Percentiles rank a stretch among this genome's conserved stretches.
Conservation (phyloP, 2,329 filamentous ascomycete genomes). For the Colletotrichum theobromicola region DNA sequence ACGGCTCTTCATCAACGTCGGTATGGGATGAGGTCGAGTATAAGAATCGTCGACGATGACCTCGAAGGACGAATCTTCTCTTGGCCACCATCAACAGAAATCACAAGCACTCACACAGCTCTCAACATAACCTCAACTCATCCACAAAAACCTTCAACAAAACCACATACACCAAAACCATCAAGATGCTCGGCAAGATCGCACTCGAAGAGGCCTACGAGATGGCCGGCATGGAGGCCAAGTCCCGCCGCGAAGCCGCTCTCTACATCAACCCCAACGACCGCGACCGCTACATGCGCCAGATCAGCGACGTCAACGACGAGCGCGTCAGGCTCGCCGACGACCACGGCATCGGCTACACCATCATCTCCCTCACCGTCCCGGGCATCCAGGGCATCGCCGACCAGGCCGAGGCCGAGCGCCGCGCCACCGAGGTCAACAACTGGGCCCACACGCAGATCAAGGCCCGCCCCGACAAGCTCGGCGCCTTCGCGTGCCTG, state of each 20-base stretch:
- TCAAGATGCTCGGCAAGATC: conserved; percentile 62
- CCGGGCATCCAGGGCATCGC: conserved; percentile 53
- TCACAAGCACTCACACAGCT: neutral
- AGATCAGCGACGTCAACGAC: conserved; percentile 52
- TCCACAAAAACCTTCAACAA: neutral
- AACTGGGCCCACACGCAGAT: conserved; percentile 44
- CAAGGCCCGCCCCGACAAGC: conserved; percentile 40
- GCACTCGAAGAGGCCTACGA: conserved; percentile 68
- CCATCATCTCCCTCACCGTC: conserved; percentile 52
- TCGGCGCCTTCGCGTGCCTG: conserved; percentile 53
- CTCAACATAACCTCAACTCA: neutral
- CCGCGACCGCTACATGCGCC: conserved; percentile 59
- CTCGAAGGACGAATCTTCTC: accelerated
- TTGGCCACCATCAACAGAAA: neutral
- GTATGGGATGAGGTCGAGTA: neutral
- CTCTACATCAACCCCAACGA: conserved; percentile 59
- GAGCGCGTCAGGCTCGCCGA: conserved; percentile 48
- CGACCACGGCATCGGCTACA: conserved; percentile 53
- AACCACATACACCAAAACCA: neutral
- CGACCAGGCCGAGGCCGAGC: conserved; percentile 45
- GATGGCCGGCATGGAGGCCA: conserved; percentile 62
- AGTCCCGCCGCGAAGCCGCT: conserved; percentile 65
- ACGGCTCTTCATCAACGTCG: neutral
- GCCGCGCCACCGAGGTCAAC: conserved; percentile 46
- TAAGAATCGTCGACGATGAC: neutral